phyloP scores from a whole-genome alignment of 2,329 filamentous ascomycete genomes.

The Nakataea oryzae region DNA sequence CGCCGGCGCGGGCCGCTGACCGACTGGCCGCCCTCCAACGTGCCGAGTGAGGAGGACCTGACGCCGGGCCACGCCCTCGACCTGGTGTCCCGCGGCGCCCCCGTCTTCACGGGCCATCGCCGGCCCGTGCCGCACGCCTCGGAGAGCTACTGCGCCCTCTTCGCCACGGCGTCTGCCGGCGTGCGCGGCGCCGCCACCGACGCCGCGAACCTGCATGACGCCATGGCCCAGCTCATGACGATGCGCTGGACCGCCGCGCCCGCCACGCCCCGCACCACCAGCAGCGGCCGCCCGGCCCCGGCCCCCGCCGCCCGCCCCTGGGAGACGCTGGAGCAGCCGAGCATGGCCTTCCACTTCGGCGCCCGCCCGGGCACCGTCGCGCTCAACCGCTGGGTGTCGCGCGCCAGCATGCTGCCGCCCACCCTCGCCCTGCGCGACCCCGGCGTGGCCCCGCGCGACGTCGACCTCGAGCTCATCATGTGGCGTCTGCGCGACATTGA shows the following conservation, averaged over 20 bases:
- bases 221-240: conserved; percentile 50
- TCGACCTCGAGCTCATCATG: conserved; percentile 46
- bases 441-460: conserved; percentile 47
- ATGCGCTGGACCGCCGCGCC: conserved; percentile 27
- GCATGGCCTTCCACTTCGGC: conserved; percentile 58
- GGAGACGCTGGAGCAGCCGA: conserved; percentile 67
- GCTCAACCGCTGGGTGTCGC: conserved; percentile 57
- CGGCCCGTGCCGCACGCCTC: conserved; percentile 42
- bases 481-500: conserved; percentile 50
- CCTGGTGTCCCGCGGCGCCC: conserved; percentile 47
- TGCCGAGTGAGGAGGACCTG: conserved; percentile 38
- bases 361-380: conserved; percentile 59
- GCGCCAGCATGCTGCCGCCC: conserved; percentile 45
- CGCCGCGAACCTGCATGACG: conserved; percentile 36
- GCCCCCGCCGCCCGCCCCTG: conserved; percentile 41
- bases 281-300: conserved; percentile 14
- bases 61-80: conserved; percentile 43
- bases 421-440: conserved; percentile 47
- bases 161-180: conserved; percentile 35
- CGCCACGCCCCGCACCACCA: not conserved
- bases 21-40: conserved; percentile 46
- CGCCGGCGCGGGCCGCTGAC: conserved; percentile 25
- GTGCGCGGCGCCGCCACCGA: conserved; percentile 34
- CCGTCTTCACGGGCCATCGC: conserved; percentile 44
- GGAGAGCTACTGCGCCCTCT: conserved; percentile 45